Evolutionary conservation across 345 rosid genomes (phyloP).

Genomic region (Lumnitzera littorea): DNA sequence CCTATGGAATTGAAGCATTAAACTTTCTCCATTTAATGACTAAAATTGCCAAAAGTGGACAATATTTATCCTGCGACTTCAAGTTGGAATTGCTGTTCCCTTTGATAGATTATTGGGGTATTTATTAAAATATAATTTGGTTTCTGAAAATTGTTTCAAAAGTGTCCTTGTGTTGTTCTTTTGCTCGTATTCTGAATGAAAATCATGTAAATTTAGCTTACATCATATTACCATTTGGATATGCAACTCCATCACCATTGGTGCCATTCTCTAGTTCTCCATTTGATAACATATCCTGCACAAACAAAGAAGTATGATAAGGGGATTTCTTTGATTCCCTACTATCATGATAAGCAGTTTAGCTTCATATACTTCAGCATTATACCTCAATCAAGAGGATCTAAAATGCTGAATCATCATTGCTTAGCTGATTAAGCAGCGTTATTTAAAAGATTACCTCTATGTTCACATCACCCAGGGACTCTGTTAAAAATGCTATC

Average conservation of each 20-base stretch:
- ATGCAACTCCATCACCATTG: constrained; percentile 22
- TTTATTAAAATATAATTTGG: too few species aligned
- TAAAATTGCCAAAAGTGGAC: too few species aligned
- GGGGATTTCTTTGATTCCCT: too few species aligned
- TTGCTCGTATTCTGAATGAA: too few species aligned
- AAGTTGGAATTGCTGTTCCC: too few species aligned
- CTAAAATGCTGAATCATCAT: neutral
- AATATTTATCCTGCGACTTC: too few species aligned
- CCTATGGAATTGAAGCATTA: too few species aligned
- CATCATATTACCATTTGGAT: constrained; percentile 34
- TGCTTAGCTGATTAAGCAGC: constrained; percentile 5
- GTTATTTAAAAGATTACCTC: constrained; percentile 35
- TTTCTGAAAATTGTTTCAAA: too few species aligned
- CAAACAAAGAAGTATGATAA: constrained; percentile 10
- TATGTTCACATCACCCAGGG: constrained; percentile 32
- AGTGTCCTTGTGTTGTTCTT: too few species aligned
- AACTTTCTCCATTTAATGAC: too few species aligned
- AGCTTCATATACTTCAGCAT: neutral
- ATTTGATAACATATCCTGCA: constrained; percentile 37
- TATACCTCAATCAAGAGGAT: neutral
- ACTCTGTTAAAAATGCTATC: constrained; percentile 47
- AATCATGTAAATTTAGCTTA: neutral
- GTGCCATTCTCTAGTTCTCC: constrained; percentile 31
- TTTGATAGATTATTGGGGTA: too few species aligned
- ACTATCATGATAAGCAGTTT: too few species aligned